Conservation (phyloP, 2,329 filamentous ascomycete genomes). For the Metarhizium humberi region DNA sequence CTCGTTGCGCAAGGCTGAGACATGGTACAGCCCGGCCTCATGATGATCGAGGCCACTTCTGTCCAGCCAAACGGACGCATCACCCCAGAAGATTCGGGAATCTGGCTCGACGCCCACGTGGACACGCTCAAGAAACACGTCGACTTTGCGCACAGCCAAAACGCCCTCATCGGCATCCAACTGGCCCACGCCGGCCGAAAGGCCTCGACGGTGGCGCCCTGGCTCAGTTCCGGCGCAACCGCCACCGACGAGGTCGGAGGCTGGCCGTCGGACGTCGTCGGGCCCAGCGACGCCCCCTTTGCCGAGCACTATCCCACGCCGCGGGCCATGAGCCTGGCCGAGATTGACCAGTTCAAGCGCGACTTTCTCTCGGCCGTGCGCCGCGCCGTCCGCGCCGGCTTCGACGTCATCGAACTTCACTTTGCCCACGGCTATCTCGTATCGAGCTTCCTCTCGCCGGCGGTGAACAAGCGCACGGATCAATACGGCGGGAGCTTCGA, state of each 20-base stretch:
- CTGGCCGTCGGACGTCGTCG: conserved; percentile 43
- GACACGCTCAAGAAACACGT: conserved; percentile 46
- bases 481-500: conserved; percentile 60
- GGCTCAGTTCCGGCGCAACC: conserved; percentile 49
- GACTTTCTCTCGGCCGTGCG: conserved; percentile 46
- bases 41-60: conserved; percentile 60
- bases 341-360: conserved; percentile 56
- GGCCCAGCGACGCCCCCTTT: conserved; percentile 41
- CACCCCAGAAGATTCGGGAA: conserved; percentile 56
- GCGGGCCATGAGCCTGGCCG: conserved; percentile 52
- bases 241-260: conserved; percentile 41
- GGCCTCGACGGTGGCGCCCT: conserved; percentile 45
- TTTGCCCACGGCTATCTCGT: conserved; percentile 72
- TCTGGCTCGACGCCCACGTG: conserved; percentile 65
- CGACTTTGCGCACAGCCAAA: conserved; percentile 48
- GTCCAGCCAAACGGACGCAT: conserved; percentile 62
- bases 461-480: conserved; percentile 60
- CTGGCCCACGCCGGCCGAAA: conserved; percentile 66
- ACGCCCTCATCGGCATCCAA: conserved; percentile 62
- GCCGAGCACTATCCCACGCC: conserved; percentile 49
- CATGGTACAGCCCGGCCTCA: conserved; percentile 39
- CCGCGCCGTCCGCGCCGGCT: conserved; percentile 53
- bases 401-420: conserved; percentile 65
- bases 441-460: conserved; percentile 59
- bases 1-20: neutral